Percentiles rank a stretch among this genome's conserved stretches.
Conservation (phyloP, 1,284 basidiomycete species). For the Rhodotorula sp. region DNA sequence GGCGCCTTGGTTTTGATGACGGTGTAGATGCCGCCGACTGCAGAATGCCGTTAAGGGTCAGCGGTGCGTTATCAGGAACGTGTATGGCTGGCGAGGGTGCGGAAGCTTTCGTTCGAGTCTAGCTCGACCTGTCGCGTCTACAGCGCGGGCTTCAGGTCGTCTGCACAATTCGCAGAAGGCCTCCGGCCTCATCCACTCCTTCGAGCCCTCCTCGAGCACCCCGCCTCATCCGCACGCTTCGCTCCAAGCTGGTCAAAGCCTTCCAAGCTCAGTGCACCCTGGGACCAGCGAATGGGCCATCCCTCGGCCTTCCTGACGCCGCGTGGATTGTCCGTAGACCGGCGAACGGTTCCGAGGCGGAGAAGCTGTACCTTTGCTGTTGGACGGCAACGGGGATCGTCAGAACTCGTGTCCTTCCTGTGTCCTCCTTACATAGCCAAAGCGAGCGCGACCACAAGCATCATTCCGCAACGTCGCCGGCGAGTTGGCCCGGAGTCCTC, state of each 20-base stretch:
- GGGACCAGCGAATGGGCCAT: neutral
- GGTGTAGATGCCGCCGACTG: constrained; percentile 96
- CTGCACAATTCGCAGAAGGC: no score
- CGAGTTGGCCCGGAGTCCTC: neutral
- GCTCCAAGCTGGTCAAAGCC: neutral
- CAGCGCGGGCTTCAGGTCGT: neutral
- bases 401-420: neutral
- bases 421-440: neutral
- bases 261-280: no score
- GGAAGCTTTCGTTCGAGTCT: neutral
- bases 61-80: neutral
- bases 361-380: neutral
- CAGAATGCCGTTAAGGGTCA: neutral
- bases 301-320: no score
- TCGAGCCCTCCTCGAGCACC: no score
- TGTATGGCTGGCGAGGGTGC: neutral
- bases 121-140: no score
- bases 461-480: no score
- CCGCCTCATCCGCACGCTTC: neutral
- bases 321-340: no score
- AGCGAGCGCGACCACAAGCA: neutral
- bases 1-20: constrained; percentile 99
- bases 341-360: neutral
- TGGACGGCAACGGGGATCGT: neutral
- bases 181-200: no score